Conservation (phyloP, 2,329 filamentous ascomycete genomes). For the Sclerotiophoma versabilis region DNA sequence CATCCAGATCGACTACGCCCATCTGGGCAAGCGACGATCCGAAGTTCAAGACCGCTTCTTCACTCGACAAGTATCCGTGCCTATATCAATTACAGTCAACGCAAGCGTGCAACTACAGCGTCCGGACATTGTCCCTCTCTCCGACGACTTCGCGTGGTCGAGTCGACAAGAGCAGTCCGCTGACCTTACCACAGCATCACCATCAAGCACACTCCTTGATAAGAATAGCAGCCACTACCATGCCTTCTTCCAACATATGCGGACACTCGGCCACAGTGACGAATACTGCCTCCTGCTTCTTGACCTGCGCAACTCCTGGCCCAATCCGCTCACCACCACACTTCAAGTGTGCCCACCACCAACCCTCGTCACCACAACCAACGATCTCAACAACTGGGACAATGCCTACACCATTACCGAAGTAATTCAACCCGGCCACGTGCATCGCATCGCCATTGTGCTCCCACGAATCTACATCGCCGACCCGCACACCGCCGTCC, state of each 20-base stretch:
- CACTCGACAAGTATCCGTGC: conserved; percentile 81
- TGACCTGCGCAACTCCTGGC: conserved; percentile 91
- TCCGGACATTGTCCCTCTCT: conserved; percentile 79
- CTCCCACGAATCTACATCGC: conserved; percentile 77
- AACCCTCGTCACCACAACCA: background rate
- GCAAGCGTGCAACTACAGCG: conserved; percentile 83
- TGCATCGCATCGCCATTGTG: conserved; percentile 77
- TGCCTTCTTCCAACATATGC: conserved; percentile 53
- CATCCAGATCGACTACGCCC: conserved; percentile 86
- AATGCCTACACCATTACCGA: conserved; percentile 47
- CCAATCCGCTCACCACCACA: conserved; percentile 74
- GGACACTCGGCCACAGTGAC: conserved; percentile 53
- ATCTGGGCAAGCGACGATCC: conserved; percentile 73
- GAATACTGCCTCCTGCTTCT: conserved; percentile 81
- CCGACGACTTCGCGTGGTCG: conserved; percentile 72
- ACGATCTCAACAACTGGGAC: conserved; percentile 21
- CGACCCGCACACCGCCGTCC: conserved; percentile 79
- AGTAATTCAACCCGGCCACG: conserved; percentile 64
- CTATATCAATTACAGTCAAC: conserved; percentile 88
- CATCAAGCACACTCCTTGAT: conserved; percentile 5
- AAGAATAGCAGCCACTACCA: conserved; percentile 54
- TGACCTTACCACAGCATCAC: background rate
- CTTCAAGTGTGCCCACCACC: conserved; percentile 56
- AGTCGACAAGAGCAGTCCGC: conserved; percentile 32
- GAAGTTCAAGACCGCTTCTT: conserved; percentile 78